Base-by-base conservation (phyloP, 345 rosid species). In the Cardamine occulta region DNA sequence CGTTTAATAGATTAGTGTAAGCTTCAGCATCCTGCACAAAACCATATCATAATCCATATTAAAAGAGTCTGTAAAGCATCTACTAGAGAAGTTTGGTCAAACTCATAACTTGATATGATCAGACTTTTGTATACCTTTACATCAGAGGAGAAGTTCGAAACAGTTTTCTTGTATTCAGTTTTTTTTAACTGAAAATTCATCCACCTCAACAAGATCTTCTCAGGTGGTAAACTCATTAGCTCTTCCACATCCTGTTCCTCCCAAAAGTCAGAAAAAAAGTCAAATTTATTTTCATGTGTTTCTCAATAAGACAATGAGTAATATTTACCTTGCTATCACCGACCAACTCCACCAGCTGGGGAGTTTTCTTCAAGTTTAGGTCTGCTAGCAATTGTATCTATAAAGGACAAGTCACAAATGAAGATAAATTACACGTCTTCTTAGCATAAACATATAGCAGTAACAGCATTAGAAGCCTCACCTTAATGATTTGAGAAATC, bases 301-400 rank as follows among this genome's bases (percentile, higher is more conserved):
- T 35, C 40, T 35, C 40, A 35, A 35, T 35, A 35, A 18, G 18
- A 44, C 47, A 55, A 9, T 7, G 66, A 53, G 60, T 63, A 35
- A 17, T 23, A 18, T 29, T 7, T 63, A 89, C 99, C 97, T 89
- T 83, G 52, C 97, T 85, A 71, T 95, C 97, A 83, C 80, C 93
- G 5, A 95, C 97, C 84, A 95, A 73, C 81, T 90, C 97, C 70
- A 95, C 85, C 81, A 95, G 77, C 81, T 92, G 93, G 35, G 99
- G 99, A 77, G 99, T 95, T 82, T 90, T 95, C 86, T 90, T 95
- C 87, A 95, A 85, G 87, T 95, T 95, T 68, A 95, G 96, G 85
- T 92, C 97, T 19, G 99, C 99, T 80, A 95, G 66, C 31, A 95
- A 84, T 95, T 95, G 99, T 84, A 95, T 92, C 97, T 92, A 73